A percentile compares a stretch with the other conserved stretches of the same genome.
Evolutionary conservation across 345 rosid genomes (phyloP).

Genomic region (Physaria fendleri): DNA sequence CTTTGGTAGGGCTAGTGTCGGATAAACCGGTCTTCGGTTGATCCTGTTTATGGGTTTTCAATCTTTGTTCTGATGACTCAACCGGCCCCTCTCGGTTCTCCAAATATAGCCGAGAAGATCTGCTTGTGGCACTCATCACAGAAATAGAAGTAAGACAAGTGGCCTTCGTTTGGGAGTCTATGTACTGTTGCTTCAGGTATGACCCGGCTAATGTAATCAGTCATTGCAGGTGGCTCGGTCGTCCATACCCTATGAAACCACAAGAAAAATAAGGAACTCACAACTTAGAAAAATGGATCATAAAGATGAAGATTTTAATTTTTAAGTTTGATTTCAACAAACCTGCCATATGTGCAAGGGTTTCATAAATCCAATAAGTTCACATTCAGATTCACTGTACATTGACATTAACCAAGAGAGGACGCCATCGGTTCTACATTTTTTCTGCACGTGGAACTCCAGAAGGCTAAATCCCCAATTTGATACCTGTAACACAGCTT

Average conservation of each 20-base stretch:
- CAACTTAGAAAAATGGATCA: background rate
- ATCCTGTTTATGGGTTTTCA: slow-evolving; percentile 9
- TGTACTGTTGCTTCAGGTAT: slow-evolving; percentile 61
- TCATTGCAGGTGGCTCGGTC: slow-evolving; percentile 64
- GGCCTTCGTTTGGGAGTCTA: slow-evolving; percentile 74
- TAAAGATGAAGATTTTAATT: background rate
- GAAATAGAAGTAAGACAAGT: slow-evolving; percentile 70
- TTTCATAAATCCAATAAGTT: slow-evolving; percentile 57
- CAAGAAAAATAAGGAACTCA: slow-evolving; percentile 5
- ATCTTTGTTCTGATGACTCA: slow-evolving; percentile 28
- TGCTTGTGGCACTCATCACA: slow-evolving; percentile 78
- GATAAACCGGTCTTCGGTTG: background rate
- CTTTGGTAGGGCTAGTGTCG: slow-evolving; percentile 11
- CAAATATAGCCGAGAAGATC: slow-evolving; percentile 63
- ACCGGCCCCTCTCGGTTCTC: slow-evolving; percentile 58
- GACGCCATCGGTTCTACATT: slow-evolving; percentile 54
- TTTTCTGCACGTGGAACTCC: slow-evolving; percentile 64
- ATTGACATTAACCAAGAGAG: slow-evolving; percentile 77
- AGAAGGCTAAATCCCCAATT: slow-evolving; percentile 80
- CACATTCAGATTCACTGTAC: slow-evolving; percentile 71
- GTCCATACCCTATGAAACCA: slow-evolving; percentile 61
- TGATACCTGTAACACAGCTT: slow-evolving; percentile 62
- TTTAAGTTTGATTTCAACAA: slow-evolving; percentile 17
- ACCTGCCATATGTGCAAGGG: slow-evolving; percentile 99
- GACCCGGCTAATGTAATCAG: slow-evolving; percentile 63